Conservation (phyloP, 2,329 filamentous ascomycete genomes). For the Colletotrichum simmondsii region DNA sequence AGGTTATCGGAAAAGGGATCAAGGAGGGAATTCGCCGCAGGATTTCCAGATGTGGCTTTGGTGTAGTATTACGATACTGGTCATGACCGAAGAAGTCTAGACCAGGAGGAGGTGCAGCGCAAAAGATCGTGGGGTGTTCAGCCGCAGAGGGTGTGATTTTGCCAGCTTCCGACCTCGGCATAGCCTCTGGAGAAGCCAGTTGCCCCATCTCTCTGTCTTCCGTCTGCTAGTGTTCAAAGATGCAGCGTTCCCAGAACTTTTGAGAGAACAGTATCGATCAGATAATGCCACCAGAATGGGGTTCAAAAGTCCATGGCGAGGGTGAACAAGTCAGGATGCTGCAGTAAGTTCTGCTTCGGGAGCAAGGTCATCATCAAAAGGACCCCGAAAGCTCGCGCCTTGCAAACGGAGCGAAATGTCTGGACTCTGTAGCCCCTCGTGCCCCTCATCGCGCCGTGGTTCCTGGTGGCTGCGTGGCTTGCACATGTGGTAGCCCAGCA, state of each 20-base stretch:
- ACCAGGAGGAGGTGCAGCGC: neutral
- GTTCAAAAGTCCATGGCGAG: no score
- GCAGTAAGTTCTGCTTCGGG: no score
- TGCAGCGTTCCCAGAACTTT: no score
- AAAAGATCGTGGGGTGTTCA: neutral
- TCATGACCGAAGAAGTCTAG: neutral
- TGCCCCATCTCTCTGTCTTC: no score
- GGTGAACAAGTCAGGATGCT: no score
- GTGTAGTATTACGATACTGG: neutral
- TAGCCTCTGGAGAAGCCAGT: neutral
- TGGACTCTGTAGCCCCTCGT: neutral
- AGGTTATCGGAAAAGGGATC: no score
- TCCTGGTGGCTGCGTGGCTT: neutral
- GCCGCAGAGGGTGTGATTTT: neutral
- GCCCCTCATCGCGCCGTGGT: neutral
- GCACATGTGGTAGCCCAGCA: neutral
- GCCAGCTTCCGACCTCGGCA: neutral
- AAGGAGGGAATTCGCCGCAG: no score
- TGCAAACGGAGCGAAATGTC: neutral
- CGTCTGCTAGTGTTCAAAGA: no score
- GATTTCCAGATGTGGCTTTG: no score
- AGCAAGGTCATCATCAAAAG: no score
- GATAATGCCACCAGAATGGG: no score
- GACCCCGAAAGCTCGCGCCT: neutral
- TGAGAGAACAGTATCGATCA: no score